Percentiles rank a stretch among this genome's conserved stretches.
Conservation (phyloP, 108 stramenopile genomes). For the Nitzschia inconspicua region DNA sequence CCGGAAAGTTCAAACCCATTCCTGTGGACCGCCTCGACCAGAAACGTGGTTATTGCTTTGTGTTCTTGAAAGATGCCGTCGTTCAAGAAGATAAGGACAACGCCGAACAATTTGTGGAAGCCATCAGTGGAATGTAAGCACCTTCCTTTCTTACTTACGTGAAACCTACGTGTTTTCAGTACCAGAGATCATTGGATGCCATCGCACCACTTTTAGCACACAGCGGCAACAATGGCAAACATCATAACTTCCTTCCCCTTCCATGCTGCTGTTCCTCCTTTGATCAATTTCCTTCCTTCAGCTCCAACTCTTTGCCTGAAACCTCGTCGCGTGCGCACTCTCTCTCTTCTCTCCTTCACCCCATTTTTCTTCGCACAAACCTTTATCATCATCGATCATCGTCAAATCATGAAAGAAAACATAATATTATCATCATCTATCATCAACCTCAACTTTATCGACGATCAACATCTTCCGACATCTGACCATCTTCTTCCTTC, state of each 20-base stretch:
- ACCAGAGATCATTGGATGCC: not conserved
- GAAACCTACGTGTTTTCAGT: constrained; percentile 22
- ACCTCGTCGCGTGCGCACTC: no score
- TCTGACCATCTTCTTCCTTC: constrained; percentile 3
- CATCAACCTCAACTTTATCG: not conserved
- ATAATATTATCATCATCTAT: no score
- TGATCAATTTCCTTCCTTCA: no score
- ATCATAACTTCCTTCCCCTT: no score
- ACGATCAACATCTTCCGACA: constrained; percentile 11
- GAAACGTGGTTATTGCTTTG: constrained; percentile 84
- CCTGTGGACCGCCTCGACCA: constrained; percentile 71
- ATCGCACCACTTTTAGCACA: not conserved
- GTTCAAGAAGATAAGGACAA: constrained; percentile 58
- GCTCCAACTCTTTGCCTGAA: no score
- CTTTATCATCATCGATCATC: no score
- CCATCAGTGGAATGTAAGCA: constrained; percentile 86
- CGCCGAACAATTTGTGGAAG: constrained; percentile 56
- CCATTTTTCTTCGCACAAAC: no score
- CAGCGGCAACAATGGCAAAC: not conserved
- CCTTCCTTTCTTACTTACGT: no score
- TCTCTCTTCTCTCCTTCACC: no score
- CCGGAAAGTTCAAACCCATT: constrained; percentile 23
- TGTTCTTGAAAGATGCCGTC: constrained; percentile 77
- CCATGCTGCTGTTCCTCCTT: no score
- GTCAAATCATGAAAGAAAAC: no score